Conservation (phyloP, 306 rosid genomes). For the Prunus kanzakura region DNA sequence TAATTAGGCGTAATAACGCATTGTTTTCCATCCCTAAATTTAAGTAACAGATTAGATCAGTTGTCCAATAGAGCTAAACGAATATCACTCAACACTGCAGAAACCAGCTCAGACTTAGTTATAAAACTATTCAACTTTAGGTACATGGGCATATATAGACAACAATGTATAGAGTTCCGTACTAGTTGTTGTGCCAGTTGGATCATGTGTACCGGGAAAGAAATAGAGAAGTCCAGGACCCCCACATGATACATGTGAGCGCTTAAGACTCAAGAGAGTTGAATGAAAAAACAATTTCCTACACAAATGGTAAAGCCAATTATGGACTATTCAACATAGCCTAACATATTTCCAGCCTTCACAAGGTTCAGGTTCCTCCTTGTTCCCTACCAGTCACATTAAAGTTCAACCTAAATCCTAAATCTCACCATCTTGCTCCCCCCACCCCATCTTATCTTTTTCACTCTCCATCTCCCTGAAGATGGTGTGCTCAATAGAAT, state of each 20-base stretch:
- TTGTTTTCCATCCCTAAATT: conserved; percentile 3
- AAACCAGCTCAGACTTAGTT: neutral
- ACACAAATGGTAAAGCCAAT: neutral
- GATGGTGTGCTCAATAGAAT: neutral
- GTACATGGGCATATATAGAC: neutral
- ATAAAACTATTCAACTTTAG: neutral
- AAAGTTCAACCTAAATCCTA: conserved; percentile 14
- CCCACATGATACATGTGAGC: conserved; percentile 8
- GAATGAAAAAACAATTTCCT: neutral
- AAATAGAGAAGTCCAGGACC: neutral
- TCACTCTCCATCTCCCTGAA: neutral
- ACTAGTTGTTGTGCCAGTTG: neutral
- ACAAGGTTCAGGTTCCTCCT: neutral
- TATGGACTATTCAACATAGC: neutral
- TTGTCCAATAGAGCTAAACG: neutral
- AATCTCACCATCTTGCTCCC: conserved; percentile 3
- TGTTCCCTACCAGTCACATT: conserved; percentile 6
- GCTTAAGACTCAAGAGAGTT: neutral
- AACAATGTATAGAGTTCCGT: neutral
- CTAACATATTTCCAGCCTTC: neutral
- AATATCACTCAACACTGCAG: neutral
- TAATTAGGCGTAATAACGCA: neutral
- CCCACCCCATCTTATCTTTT: conserved; percentile 1
- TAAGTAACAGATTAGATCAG: neutral
- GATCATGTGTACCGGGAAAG: neutral